These are phyloP conservation scores for Dipteronia sinensis DNA, from an alignment of 345 rosid genomes.

Conservation along the genomic window DNA sequence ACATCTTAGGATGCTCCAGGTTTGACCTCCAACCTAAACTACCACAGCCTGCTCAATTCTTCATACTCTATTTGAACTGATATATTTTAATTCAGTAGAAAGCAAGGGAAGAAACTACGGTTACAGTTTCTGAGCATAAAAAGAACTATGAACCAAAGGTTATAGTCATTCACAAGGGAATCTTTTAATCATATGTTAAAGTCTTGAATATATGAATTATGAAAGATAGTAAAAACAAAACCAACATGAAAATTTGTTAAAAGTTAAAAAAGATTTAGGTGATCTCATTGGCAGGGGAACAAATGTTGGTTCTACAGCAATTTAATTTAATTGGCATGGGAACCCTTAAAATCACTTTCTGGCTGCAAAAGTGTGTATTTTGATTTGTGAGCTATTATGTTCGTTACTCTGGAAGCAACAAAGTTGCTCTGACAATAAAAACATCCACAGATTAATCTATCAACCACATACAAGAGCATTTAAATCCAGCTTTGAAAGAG, in stretches of 20 bases:
- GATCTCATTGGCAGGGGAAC: neutral
- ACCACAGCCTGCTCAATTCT: neutral
- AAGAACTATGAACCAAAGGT: neutral
- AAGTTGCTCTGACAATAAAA: neutral
- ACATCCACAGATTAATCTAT: neutral
- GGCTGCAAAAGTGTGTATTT: neutral
- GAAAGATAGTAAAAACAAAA: neutral
- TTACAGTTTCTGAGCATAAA: neutral
- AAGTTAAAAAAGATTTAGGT: neutral
- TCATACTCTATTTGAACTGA: neutral
- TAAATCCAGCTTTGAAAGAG: neutral
- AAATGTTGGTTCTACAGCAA: neutral
- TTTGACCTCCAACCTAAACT: neutral
- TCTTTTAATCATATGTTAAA: neutral
- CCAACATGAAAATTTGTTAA: neutral
- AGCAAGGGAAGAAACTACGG: neutral
- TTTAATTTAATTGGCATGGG: neutral
- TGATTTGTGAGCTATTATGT: neutral
- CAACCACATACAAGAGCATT: constrained; percentile 1
- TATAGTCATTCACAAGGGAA: neutral
- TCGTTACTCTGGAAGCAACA: neutral
- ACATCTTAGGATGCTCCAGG: neutral
- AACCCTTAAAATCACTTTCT: neutral
- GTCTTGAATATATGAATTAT: neutral
- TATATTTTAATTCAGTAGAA: neutral